These are phyloP conservation scores for Trifolium subterraneum DNA, from an alignment of 306 rosid species.

Conservation along the genomic window DNA sequence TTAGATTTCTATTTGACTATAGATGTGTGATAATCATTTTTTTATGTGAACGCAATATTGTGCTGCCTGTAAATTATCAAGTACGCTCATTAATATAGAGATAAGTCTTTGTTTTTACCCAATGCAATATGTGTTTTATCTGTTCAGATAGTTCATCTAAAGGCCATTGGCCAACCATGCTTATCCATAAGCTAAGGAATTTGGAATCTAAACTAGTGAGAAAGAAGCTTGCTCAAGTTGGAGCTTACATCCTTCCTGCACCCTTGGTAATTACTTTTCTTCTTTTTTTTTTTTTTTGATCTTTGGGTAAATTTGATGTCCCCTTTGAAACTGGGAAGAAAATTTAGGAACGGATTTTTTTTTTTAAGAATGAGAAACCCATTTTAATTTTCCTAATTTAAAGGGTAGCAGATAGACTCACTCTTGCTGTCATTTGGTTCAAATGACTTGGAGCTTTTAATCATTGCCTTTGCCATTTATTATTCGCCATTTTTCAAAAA, in stretches of 20 bases:
- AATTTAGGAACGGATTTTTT: too few species aligned
- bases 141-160: neutral
- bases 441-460: too few species aligned
- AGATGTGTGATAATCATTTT: neutral
- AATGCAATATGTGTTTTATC: neutral
- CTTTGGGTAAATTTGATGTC: too few species aligned
- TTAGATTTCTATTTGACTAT: neutral
- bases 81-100: neutral
- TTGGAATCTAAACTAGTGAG: neutral
- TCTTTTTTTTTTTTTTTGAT: too few species aligned
- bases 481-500: too few species aligned
- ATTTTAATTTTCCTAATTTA: too few species aligned
- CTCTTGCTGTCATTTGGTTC: too few species aligned
- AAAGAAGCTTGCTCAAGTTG: conserved; percentile 6
- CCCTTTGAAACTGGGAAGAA: too few species aligned
- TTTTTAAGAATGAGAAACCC: too few species aligned
- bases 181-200: neutral
- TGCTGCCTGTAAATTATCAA: neutral
- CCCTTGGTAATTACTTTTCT: too few species aligned
- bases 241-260: neutral
- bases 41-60: neutral
- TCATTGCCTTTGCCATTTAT: too few species aligned
- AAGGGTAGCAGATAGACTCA: too few species aligned
- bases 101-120: neutral
- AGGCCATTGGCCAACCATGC: neutral